Base-by-base conservation (phyloP, 345 rosid species). In the Anastatica hierochuntica region DNA sequence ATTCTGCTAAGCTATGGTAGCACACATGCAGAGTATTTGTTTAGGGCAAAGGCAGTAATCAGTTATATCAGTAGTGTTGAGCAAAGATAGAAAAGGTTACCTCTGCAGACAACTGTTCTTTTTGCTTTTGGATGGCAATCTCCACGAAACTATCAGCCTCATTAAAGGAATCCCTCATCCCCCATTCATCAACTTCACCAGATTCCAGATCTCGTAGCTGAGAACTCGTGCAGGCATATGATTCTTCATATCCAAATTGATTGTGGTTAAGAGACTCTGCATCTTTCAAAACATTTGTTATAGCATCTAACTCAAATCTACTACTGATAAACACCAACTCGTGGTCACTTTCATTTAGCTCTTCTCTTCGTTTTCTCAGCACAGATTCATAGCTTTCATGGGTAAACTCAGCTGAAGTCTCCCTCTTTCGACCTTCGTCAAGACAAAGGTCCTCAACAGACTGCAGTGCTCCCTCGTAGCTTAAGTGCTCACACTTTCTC, bases 401-500 rank as follows among this genome's bases (percentile, higher is more conserved):
- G 46, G 60, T 74, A 68, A 70, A 73, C 49, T 69, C 84, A 38
- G 73, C 71, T 50, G 72, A 66, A 56, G 70, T 62, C 74, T 78
- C 95, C 70, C 84, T 78, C 72, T 62, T 92, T 79, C 85, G 80
- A 51, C 81, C 78, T 79, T 85, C 94, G 67, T 88, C 84, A 58
- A 81, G 78, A 64, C 94, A 83, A 33, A 81, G 84, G 69, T 76
- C 80, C 73, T 92, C 95, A 57, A 88, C 63, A 44, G 77, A 70
- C 73, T 85, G 96, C 82, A 92, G 67, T 31, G 88, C 86, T 71
- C 80, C 90, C 72, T 85, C 88, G 27, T 81, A 85, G 72, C 79
- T 81, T 64, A 92, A 62, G 63, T 76, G 88, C 50, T 81, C 82
- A 58, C 74, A 72, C 72, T 92, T 92, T 58, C 84, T 79, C 73